A percentile compares a stretch with the other conserved stretches of the same genome.
phyloP scores from a whole-genome alignment of 306 rosid species.

The Castanospermum australe region DNA sequence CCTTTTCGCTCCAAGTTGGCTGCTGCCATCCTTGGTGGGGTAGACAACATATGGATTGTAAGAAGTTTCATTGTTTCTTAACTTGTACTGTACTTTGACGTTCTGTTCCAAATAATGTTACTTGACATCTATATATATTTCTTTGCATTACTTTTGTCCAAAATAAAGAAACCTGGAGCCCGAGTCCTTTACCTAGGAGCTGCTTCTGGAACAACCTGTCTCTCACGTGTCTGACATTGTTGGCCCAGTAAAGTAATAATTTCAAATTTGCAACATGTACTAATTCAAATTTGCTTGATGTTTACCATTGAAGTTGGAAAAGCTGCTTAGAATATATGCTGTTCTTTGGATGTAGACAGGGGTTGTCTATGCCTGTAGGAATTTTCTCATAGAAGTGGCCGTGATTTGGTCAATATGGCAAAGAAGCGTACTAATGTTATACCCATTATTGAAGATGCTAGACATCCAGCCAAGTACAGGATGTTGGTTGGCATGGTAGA shows the following conservation, averaged over 20 bases:
- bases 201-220: slow-evolving; percentile 95
- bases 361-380: slow-evolving; percentile 93
- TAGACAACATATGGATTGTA: slow-evolving; percentile 85
- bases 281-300: not conserved
- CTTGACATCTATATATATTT: not conserved
- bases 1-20: slow-evolving; percentile 96
- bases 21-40: slow-evolving; percentile 91
- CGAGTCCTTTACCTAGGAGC: slow-evolving; percentile 87
- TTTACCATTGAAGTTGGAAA: not conserved
- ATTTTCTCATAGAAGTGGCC: slow-evolving; percentile 94
- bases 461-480: slow-evolving; percentile 89
- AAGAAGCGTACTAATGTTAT: slow-evolving; percentile 87
- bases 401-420: slow-evolving; percentile 96
- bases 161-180: slow-evolving; percentile 77
- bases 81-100: too few relatives aligned
- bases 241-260: slow-evolving; percentile 73
- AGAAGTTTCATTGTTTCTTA: not conserved
- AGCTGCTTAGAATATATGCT: not conserved
- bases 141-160: not conserved
- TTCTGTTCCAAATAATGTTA: not conserved
- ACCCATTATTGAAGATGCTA: slow-evolving; percentile 96
- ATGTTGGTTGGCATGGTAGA: slow-evolving; percentile 99
- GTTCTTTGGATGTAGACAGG: slow-evolving; percentile 51
- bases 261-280: not conserved
- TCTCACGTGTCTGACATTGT: slow-evolving; percentile 95